Evolutionary conservation across 2,329 filamentous ascomycete genomes (phyloP), one percentile per base, ranked within the genome.

Genomic region (Monilinia laxa): DNA sequence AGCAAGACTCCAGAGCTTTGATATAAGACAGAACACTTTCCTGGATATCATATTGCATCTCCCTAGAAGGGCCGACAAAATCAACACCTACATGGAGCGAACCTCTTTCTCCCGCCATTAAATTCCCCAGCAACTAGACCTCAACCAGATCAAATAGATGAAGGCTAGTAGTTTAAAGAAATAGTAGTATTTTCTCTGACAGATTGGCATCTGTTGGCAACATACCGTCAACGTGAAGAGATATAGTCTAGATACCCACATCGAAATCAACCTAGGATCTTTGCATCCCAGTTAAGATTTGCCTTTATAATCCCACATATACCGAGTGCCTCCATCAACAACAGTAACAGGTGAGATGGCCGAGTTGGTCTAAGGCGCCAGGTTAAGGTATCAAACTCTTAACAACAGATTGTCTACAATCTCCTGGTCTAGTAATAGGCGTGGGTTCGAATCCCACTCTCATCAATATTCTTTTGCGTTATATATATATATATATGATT

Each of bases 221-320:
- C 7, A 6, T 35, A 38, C 7, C 1, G 31, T 12, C 7, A 14
- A n/a, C 28, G 28, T 20, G 16, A 55, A 55, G 28, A 31, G 20
- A 20, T 4, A 12, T 1, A 55, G 18, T n/a, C 1, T n/a, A 5
- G 2, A n/a, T 52, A 25, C 11, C n/a, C 23, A 25, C 12, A 52
- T 25, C 12, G 23, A 4, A 12, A 7, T 14, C 11, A 23, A 28
- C 23, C 49, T 23, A 52, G 12, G 11, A 16, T 14, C 49, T 25
- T 52, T 12, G n/a, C 54, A 40, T 1, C n/a, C n/a, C 31, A 20
- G 7, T 6, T 5, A 23, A 3, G 14, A 40, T 14, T 56, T 3
- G 9, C 3, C n/a, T 40, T 45, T 0, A 25, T 45, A 45, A 12
- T 1, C 16, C 1, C 2, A 1, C 1, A 0, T 0, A 0, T 0